Conservation (phyloP, 495 filamentous ascomycete species). For the Hyaloscypha hepaticicola region DNA sequence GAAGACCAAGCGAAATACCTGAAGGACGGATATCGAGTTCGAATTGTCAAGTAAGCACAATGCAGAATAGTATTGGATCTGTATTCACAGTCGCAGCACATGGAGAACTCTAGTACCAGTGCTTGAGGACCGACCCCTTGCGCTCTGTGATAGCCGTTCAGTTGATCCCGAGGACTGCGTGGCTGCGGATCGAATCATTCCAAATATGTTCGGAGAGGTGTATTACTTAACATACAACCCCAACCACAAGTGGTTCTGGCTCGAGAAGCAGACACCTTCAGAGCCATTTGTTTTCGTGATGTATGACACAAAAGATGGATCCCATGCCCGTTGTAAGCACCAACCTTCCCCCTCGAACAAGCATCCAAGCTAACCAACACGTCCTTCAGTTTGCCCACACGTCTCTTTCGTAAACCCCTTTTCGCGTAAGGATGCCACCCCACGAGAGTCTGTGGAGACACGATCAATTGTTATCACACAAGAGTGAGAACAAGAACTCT, state of each 20-base stretch:
- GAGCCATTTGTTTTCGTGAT: constrained; percentile 26
- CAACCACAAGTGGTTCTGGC: constrained; percentile 28
- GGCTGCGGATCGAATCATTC: constrained; percentile 18
- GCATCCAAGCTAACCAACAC: neutral
- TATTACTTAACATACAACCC: constrained; percentile 25
- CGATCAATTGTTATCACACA: constrained; percentile 3
- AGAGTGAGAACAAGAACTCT: neutral
- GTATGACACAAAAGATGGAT: constrained; percentile 24
- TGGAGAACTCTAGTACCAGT: constrained; percentile 24
- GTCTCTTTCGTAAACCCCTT: neutral
- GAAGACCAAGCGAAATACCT: constrained; percentile 7
- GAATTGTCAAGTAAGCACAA: constrained; percentile 25
- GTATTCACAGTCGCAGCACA: constrained; percentile 6
- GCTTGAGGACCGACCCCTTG: constrained; percentile 25
- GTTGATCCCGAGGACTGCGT: constrained; percentile 23
- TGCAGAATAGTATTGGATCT: neutral
- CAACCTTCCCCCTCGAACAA: neutral
- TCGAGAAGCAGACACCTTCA: constrained; percentile 21
- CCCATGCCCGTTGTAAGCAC: constrained; percentile 23
- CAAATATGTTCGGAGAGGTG: constrained; percentile 18
- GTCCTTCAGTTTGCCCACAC: neutral
- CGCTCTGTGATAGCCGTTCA: constrained; percentile 26
- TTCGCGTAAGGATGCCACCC: neutral
- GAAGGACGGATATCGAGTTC: constrained; percentile 16
- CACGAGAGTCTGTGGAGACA: neutral